Conservation (phyloP, 108 stramenopile species). For the Nitzschia palea region DNA sequence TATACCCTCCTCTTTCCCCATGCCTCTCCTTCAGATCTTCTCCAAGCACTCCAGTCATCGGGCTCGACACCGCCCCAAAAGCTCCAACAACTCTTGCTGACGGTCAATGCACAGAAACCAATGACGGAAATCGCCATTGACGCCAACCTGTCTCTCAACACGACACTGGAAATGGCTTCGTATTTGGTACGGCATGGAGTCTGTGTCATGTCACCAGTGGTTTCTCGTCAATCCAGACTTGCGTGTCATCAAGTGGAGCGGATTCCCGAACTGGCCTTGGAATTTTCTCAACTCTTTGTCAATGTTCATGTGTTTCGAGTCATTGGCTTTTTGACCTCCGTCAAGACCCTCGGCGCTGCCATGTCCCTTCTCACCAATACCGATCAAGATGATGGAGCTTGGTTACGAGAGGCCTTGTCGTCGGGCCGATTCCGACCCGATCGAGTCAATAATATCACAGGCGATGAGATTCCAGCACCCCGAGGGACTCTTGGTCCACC, state of each 20-base stretch:
- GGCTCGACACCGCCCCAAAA: conserved; percentile 40
- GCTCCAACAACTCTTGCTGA: conserved; percentile 57
- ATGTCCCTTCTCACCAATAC: conserved; percentile 18
- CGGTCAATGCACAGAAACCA: conserved; percentile 61
- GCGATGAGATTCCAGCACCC: not conserved
- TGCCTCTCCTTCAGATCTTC: conserved; percentile 63
- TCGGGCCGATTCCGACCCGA: conserved; percentile 16
- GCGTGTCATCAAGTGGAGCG: conserved; percentile 48
- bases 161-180: conserved; percentile 58
- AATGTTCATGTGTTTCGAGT: conserved; percentile 41
- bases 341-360: conserved; percentile 29
- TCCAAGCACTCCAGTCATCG: conserved; percentile 45
- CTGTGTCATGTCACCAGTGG: conserved; percentile 58
- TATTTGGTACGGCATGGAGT: conserved; percentile 56
- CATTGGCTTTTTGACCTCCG: conserved; percentile 33
- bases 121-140: conserved; percentile 71
- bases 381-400: conserved; percentile 23
- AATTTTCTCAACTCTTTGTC: conserved; percentile 70
- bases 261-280: conserved; percentile 52
- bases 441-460: not conserved
- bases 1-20: conserved; percentile 81
- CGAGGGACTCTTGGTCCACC: not conserved
- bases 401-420: conserved; percentile 21
- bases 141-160: conserved; percentile 57
- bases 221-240: conserved; percentile 44